Conservation (phyloP, 1,139 yeast species). For the Groenewaldozyma auringiensis region DNA sequence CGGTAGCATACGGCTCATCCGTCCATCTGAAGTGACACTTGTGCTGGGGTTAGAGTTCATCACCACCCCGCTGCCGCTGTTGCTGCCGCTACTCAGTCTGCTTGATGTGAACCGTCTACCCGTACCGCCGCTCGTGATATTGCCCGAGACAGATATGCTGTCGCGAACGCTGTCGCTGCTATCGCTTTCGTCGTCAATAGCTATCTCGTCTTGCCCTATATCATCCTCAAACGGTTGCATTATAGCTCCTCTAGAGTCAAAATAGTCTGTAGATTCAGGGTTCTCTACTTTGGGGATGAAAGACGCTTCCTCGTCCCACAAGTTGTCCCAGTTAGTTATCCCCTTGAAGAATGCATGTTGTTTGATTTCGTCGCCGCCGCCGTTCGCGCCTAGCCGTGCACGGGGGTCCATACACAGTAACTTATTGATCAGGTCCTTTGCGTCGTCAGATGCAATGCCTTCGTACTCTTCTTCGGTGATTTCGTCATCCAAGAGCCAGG, state of each 20-base stretch:
- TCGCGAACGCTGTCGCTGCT: constrained; percentile 5
- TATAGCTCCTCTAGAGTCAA: constrained; percentile 81
- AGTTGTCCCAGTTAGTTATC: constrained; percentile 58
- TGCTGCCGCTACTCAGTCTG: constrained; percentile 10
- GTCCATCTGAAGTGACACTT: constrained; percentile 11
- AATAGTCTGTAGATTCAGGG: constrained; percentile 87
- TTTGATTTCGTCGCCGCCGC: constrained; percentile 65
- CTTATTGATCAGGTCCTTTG: constrained; percentile 62
- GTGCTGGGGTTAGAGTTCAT: constrained; percentile 2
- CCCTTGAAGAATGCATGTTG: constrained; percentile 67
- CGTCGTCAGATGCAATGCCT: constrained; percentile 48
- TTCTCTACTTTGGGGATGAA: constrained; percentile 74
- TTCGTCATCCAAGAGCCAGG: constrained; percentile 32
- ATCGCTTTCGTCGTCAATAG: constrained; percentile 11
- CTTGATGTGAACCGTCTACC: constrained; percentile 10
- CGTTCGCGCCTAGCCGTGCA: constrained; percentile 63
- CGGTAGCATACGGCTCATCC: constrained; percentile 28
- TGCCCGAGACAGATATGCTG: background rate
- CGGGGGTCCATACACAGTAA: constrained; percentile 58
- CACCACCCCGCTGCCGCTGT: background rate
- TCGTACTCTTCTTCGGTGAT: constrained; percentile 36
- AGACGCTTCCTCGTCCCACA: constrained; percentile 70
- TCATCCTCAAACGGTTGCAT: constrained; percentile 29
- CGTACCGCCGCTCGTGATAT: constrained; percentile 5
- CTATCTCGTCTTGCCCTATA: constrained; percentile 21